A percentile compares a stretch with the other conserved stretches of the same genome.
Evolutionary conservation across 108 stramenopile species (phyloP).

Genomic region (Skeletonema tropicum): DNA sequence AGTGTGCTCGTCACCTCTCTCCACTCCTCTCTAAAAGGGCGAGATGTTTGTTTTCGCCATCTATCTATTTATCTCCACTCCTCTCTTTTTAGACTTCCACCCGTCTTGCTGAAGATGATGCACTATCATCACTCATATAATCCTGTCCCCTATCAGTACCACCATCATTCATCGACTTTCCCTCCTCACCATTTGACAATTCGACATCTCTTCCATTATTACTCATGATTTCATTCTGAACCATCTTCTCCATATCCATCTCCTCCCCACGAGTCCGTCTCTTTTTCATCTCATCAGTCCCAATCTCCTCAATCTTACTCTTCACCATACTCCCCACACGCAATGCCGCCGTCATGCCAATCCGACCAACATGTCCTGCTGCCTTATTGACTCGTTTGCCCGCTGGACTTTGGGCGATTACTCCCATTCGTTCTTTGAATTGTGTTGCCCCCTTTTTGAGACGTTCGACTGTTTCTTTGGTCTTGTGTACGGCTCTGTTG

Average conservation of each 20-base stretch:
- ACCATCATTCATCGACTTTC: background rate
- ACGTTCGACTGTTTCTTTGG: conserved; percentile 71
- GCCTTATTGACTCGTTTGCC: conserved; percentile 67
- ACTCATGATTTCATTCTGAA: background rate
- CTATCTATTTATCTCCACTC: background rate
- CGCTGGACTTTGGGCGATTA: conserved; percentile 66
- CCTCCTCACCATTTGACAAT: no score
- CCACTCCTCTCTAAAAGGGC: no score
- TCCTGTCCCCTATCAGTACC: background rate
- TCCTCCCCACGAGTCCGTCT: conserved; percentile 5
- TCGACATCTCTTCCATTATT: no score
- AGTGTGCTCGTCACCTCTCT: no score
- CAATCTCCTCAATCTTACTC: conserved; percentile 39
- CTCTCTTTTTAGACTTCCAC: background rate
- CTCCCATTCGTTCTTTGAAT: conserved; percentile 52
- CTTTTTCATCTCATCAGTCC: conserved; percentile 29
- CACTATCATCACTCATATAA: conserved; percentile 11
- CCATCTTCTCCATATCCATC: conserved; percentile 2
- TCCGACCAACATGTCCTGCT: conserved; percentile 32
- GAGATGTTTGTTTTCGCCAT: background rate
- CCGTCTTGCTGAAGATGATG: background rate
- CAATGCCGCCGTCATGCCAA: conserved; percentile 37
- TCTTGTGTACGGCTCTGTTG: conserved; percentile 80
- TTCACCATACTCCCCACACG: conserved; percentile 35
- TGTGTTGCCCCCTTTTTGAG: conserved; percentile 69